A percentile compares a stretch with the other conserved stretches of the same genome.
These are phyloP conservation scores for Wickerhamiella galacta DNA, from an alignment of 805 yeast species.

Conservation along the genomic window DNA sequence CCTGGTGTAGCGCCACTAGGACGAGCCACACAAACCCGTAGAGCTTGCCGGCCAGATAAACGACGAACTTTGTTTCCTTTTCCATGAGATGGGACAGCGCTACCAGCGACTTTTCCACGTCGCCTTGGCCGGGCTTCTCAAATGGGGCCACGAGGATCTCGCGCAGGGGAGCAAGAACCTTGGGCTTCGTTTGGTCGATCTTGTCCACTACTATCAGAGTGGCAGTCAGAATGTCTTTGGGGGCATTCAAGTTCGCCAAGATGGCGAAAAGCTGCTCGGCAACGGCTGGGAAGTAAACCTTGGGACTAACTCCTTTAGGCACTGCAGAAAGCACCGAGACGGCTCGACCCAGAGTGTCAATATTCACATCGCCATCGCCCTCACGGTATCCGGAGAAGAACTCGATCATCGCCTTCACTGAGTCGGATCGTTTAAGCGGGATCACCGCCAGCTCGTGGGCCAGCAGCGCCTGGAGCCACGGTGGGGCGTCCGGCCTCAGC, in stretches of 20 bases:
- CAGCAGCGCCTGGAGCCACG: conserved; percentile 31
- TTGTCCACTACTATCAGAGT: conserved; percentile 3
- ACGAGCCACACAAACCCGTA: conserved; percentile 14
- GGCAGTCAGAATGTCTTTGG: conserved; percentile 3
- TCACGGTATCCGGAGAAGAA: conserved; percentile 64
- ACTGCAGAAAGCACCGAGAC: conserved; percentile 47
- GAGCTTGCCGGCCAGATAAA: conserved; percentile 2
- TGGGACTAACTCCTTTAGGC: conserved; percentile 35
- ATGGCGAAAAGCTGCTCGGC: conserved; percentile 48
- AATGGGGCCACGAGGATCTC: conserved; percentile 8
- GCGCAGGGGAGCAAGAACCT: conserved; percentile 9
- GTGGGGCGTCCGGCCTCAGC: conserved; percentile 18
- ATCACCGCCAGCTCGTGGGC: conserved; percentile 35
- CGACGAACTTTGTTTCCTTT: conserved; percentile 3
- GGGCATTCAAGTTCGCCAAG: conserved; percentile 35
- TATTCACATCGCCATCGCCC: conserved; percentile 45
- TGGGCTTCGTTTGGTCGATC: conserved; percentile 7
- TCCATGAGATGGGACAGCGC: conserved; percentile 7
- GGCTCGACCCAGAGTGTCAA: conserved; percentile 48
- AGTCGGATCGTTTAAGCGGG: conserved; percentile 44
- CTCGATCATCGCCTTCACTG: conserved; percentile 60
- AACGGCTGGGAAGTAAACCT: conserved; percentile 38
- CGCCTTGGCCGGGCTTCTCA: not conserved
- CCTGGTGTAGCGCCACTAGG: conserved; percentile 7
- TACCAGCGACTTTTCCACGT: conserved; percentile 5